phyloP scores from a whole-genome alignment of 352 stramenopile species.

The Phytophthora cryptogea region DNA sequence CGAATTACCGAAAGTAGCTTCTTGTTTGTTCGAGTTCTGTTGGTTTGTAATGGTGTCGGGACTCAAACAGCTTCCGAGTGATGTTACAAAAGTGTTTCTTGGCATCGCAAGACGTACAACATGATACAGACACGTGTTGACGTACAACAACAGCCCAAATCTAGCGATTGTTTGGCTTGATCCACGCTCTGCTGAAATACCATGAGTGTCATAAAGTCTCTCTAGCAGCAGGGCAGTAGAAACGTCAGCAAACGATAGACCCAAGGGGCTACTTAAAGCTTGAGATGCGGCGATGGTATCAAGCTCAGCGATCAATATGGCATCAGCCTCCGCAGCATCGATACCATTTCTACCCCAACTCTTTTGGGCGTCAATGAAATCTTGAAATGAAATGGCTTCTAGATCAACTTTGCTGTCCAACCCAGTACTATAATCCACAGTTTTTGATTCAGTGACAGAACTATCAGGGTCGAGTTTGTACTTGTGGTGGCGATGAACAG shows the following conservation, averaged over 20 bases:
- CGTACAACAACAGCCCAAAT: slow-evolving; percentile 41
- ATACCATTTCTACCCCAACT: slow-evolving; percentile 13
- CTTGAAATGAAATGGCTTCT: slow-evolving; percentile 15
- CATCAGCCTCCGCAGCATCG: slow-evolving; percentile 18
- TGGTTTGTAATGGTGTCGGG: background rate
- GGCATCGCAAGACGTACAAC: slow-evolving; percentile 42
- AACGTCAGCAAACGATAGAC: slow-evolving; percentile 41
- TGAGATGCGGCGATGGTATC: slow-evolving; percentile 30
- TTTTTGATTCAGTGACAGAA: background rate
- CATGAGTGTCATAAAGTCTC: slow-evolving; percentile 6
- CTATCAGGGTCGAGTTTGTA: slow-evolving; percentile 23
- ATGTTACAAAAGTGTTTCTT: slow-evolving; percentile 30
- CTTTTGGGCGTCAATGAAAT: slow-evolving; percentile 24
- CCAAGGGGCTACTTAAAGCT: slow-evolving; percentile 14
- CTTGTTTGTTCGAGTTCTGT: background rate
- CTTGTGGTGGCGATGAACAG: slow-evolving; percentile 40
- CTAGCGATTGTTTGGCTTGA: slow-evolving; percentile 30
- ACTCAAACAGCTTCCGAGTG: slow-evolving; percentile 1
- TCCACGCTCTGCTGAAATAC: background rate
- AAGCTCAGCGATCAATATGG: slow-evolving; percentile 33
- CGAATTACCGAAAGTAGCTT: background rate
- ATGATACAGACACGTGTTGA: slow-evolving; percentile 53
- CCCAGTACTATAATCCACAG: background rate
- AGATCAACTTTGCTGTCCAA: background rate
- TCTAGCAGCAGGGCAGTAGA: slow-evolving; percentile 34